These are phyloP conservation scores for Suaeda aralocaspica DNA, from an alignment of 148 eudicot genomes.

Conservation along the genomic window DNA sequence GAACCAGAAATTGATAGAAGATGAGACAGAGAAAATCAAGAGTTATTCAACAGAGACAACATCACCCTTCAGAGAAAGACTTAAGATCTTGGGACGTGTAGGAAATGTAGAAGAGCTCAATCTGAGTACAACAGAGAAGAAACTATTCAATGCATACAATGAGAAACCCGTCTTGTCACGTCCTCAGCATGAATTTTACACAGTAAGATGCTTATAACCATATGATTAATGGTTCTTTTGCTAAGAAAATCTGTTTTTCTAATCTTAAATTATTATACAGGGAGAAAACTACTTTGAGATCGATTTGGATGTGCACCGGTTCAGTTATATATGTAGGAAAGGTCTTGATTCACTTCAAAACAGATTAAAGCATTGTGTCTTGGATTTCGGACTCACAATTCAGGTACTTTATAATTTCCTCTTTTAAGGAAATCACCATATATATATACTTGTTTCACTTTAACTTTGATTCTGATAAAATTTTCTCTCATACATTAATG, in stretches of 20 bases:
- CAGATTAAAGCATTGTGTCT: constrained; percentile 61
- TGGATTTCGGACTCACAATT: constrained; percentile 87
- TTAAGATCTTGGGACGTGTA: constrained; percentile 79
- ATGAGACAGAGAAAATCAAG: constrained; percentile 69
- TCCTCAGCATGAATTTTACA: constrained; percentile 87
- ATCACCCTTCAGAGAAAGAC: constrained; percentile 72
- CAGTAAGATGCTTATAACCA: constrained; percentile 34
- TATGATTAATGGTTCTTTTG: not conserved
- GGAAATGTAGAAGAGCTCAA: constrained; percentile 68
- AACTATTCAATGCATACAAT: constrained; percentile 79
- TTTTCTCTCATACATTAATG: not conserved
- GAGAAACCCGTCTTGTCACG: constrained; percentile 97
- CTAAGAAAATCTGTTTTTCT: not conserved
- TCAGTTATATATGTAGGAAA: constrained; percentile 79
- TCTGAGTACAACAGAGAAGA: constrained; percentile 64
- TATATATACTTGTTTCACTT: not conserved
- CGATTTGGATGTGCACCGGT: constrained; percentile 90
- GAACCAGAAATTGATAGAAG: constrained; percentile 67
- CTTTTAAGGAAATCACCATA: too few relatives aligned
- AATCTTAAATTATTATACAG: constrained; percentile 30
- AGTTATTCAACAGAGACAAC: constrained; percentile 62
- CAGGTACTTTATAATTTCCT: constrained; percentile 56
- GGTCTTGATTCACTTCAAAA: constrained; percentile 83
- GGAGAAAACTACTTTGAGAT: constrained; percentile 91
- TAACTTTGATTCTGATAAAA: not conserved